A percentile compares a stretch with the other conserved stretches of the same genome.
These are phyloP conservation scores for Botrytis pseudocinerea DNA, from an alignment of 2,329 filamentous ascomycete species.

Conservation along the genomic window DNA sequence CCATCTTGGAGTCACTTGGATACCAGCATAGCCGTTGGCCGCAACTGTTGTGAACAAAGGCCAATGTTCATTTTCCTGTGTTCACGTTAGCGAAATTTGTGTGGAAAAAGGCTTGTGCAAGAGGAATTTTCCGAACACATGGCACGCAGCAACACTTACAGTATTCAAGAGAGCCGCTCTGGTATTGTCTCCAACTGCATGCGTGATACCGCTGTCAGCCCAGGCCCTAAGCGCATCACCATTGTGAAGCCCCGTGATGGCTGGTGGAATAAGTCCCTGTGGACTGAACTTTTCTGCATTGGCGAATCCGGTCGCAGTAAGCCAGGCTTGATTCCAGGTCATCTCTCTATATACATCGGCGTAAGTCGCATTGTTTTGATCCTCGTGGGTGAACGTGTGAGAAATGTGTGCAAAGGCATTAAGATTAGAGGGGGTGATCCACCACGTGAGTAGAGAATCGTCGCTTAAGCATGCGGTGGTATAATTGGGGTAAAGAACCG, in stretches of 20 bases:
- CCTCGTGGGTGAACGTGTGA: slow-evolving; percentile 62
- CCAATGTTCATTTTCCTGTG: slow-evolving; percentile 49
- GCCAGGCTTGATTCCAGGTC: slow-evolving; percentile 60
- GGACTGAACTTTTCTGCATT: slow-evolving; percentile 50
- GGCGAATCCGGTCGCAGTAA: slow-evolving; percentile 53
- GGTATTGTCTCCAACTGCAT: slow-evolving; percentile 65
- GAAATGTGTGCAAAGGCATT: slow-evolving; percentile 59
- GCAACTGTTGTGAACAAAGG: slow-evolving; percentile 54
- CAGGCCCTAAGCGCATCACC: slow-evolving; percentile 62
- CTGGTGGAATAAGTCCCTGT: slow-evolving; percentile 60
- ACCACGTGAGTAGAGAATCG: slow-evolving; percentile 56
- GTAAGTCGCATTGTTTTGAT: slow-evolving; percentile 61
- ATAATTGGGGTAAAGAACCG: slow-evolving; percentile 34
- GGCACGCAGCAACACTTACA: slow-evolving; percentile 42
- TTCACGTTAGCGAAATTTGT: not conserved
- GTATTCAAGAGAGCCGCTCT: slow-evolving; percentile 54
- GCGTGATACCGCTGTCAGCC: slow-evolving; percentile 58
- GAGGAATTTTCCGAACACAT: not conserved
- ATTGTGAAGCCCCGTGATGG: slow-evolving; percentile 64
- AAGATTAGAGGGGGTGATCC: slow-evolving; percentile 50
- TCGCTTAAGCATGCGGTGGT: slow-evolving; percentile 47
- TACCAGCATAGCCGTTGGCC: slow-evolving; percentile 55
- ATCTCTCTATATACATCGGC: slow-evolving; percentile 58
- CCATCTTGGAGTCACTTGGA: slow-evolving; percentile 60
- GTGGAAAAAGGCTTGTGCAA: not conserved